phyloP scores from a whole-genome alignment of 768 basidiomycete species.

The Kondoa malvinella region DNA sequence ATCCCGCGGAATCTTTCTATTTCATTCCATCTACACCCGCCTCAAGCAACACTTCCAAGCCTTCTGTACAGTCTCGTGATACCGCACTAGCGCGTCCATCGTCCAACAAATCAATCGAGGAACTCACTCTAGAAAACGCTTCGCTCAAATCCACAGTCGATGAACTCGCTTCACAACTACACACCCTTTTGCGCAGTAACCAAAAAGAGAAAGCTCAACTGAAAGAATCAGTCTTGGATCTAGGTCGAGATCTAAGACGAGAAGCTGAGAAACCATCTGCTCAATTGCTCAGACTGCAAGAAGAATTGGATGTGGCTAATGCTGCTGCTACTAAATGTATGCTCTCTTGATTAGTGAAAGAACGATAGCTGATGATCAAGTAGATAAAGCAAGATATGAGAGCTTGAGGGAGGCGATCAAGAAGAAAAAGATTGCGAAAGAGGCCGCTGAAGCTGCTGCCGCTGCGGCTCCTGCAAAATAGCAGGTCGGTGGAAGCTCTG shows the following conservation, averaged over 20 bases:
- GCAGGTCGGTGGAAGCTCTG: too few species aligned
- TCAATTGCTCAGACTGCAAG: not conserved
- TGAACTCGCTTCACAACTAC: not conserved
- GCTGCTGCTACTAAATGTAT: not conserved
- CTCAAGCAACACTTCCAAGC: too few species aligned
- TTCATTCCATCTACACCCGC: too few species aligned
- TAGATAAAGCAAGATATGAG: not conserved
- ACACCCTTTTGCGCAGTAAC: not conserved
- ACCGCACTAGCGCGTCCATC: not conserved
- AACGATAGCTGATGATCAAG: not conserved
- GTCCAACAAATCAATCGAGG: not conserved
- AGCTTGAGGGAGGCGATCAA: conserved; percentile 2
- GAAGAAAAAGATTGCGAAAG: not conserved
- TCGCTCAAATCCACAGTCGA: not conserved
- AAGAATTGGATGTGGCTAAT: not conserved
- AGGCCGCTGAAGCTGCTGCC: not conserved
- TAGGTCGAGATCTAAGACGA: not conserved
- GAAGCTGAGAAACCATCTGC: not conserved
- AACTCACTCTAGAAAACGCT: not conserved
- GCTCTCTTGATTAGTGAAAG: not conserved
- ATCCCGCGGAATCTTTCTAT: too few species aligned
- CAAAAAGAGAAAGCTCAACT: not conserved
- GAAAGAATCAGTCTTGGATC: not conserved
- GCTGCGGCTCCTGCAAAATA: too few species aligned
- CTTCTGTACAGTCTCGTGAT: not conserved